Base-by-base conservation (phyloP, 306 rosid species). In the Leucaena leucocephala region DNA sequence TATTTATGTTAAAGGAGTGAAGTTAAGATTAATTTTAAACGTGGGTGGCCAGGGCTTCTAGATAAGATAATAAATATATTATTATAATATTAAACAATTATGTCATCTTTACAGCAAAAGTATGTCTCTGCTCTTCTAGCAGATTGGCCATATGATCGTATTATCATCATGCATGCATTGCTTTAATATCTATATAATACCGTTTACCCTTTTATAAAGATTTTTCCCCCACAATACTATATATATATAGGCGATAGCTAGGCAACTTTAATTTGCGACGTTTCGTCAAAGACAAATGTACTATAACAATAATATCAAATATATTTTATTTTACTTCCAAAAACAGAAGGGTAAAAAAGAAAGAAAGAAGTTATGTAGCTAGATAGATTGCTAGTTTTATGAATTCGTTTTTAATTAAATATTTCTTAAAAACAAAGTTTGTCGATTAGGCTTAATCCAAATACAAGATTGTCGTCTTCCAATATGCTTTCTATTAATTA, bases 1-100 rank as follows among this genome's bases (percentile, higher is more conserved):
- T 45, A 12, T 16, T 2, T 16, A 6, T 6, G 3, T 55, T 17
- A 2, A 82, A 76, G 80, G 42, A 78, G 10, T 39, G 4, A 74
- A 77, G 77, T 48, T 63, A 62, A 35, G 78, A 78, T 55, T 66
- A 27, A 27, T 27, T 27, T 27, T 27, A 79, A 79, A 82, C 80
- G 79, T 74, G 72, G 88, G 67, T 76, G 84, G 86, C 84, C 88
- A 65, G 21, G 59, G 38, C 77, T 64, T 82, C 57, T 75, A 58
- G 36, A 43, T 1, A 14, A 15, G 17, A 74, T 78, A 43, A 74
- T 75, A 61, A 38, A 38, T 38, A 38, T 38, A 38, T 6, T 49
- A 49, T 16, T 17, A n/a, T 65, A 78, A 63, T 48, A 70, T 63
- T 48, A 40, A 64, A 45, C 65, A 48, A 10, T 50, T 40, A 61